phyloP scores from a whole-genome alignment of 129 eudicot genomes.

The Tagetes erecta region DNA sequence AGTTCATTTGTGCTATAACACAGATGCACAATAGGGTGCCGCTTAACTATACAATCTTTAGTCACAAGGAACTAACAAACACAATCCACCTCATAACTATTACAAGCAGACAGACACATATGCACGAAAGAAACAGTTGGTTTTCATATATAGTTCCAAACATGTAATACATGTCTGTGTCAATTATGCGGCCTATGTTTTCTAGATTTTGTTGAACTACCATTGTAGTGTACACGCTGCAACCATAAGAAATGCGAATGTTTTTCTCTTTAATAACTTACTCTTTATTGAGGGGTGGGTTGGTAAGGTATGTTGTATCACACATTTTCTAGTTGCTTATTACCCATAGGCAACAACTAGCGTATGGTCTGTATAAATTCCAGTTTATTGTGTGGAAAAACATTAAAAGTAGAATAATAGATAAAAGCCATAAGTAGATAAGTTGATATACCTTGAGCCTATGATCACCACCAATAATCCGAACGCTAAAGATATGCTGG shows the following conservation, averaged over 20 bases:
- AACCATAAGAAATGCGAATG: too few species aligned
- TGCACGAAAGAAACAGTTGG: not conserved
- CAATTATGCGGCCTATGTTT: not conserved
- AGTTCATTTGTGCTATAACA: too few species aligned
- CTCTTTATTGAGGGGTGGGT: too few species aligned
- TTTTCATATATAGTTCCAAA: slow-evolving; percentile 5
- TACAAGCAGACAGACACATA: not conserved
- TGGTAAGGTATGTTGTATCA: not conserved
- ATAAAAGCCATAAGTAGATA: not conserved
- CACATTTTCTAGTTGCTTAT: not conserved
- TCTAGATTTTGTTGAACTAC: not conserved
- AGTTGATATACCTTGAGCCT: slow-evolving; percentile 62
- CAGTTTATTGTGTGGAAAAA: not conserved
- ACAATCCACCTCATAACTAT: not conserved
- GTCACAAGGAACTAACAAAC: not conserved
- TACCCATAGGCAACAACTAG: not conserved
- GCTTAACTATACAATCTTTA: not conserved
- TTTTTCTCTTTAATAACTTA: too few species aligned
- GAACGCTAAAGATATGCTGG: slow-evolving; percentile 74
- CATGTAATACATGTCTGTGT: not conserved
- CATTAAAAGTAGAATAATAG: not conserved
- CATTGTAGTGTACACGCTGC: not conserved
- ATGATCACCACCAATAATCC: slow-evolving; percentile 93
- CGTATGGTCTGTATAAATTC: too few species aligned
- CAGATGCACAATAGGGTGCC: not conserved